Base-by-base conservation (phyloP, 2,329 filamentous ascomycete genomes). In the Fusarium sp. region DNA sequence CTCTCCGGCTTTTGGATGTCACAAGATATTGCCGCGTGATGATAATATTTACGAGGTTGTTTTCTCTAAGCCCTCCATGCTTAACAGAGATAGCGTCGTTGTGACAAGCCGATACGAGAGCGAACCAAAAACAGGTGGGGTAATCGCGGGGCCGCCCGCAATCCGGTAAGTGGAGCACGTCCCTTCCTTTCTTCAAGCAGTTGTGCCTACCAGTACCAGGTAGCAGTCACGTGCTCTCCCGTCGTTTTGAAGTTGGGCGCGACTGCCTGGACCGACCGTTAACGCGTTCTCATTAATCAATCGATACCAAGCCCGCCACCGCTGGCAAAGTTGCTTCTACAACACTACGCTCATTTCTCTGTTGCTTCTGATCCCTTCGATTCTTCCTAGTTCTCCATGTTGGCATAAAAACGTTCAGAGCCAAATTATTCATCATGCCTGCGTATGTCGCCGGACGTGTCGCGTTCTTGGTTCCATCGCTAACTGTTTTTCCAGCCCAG, bases 401-500 rank as follows among this genome's bases (percentile, higher is more conserved):
- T 36, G 49, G 45, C 32, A 60, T 72, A 69, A 60, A 51, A 26
- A 35, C 47, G 34, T 26, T 26, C 8, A 52, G 38, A 38, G 48
- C 52, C 56, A 38, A 42, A 48, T 52, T 35, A 47, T 61, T 36
- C 68, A 75, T 57, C 53, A 81, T 81, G 79, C 79, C 79, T 76
- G 79, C 79, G 79, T 81, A 72, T 66, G 79, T 73, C 32, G 31
- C 52, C 10, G 24, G 61, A 40, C 58, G 56, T 62, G 61, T 56
- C 52, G 48, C 46, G 29, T 39, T 38, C 15, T 12, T 42, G 35
- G 47, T 42, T 29, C 26, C 35, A 15, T 41, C 36, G 53, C 64
- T 71, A 61, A 74, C 61, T 9, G 39, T 50, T 31, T 35, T 51
- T 49, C 42, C 74, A 92, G 89, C 67, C 84, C 88, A 68, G 89